Base-by-base conservation (phyloP, 2,329 filamentous ascomycete species). In the Diatrype stigma region DNA sequence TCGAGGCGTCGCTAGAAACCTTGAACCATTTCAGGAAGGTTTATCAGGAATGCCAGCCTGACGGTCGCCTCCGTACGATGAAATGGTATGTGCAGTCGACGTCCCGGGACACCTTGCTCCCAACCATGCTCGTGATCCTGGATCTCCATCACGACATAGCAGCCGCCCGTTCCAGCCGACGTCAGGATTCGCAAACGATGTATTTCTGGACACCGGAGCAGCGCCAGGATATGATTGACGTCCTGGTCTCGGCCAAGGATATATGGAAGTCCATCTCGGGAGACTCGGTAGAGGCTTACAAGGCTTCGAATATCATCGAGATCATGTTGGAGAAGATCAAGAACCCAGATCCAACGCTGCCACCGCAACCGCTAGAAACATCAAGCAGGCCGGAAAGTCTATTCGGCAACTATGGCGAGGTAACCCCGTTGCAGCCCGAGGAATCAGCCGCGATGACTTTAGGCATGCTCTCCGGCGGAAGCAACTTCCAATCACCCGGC, bases 211-310 rank as follows among this genome's bases (percentile, higher is more conserved):
- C 76, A 3, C 69, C 72, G 1, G 74, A 79, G 48, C 80, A 86
- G 65, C 80, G 87, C 10, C 76, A 82, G 28, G 87, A 89, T 58
- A 95, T 96, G 89, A 77, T 94, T 28, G 71, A 76, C 21, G 81
- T 85, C 1, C 79, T 97, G 2, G 86, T 92, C 63, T 79, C 79
- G 17, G 88, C 88, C 8, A 80, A 82, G 44, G 76, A 80, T 17
- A 94, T 97, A 50, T 97, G 92, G 91, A 85, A 87, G 46, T 83
- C 82, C 10, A 75, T 91, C 11, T 81, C 85, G 3, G 86, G 94
- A 49, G 78, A 84, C 22, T 94, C 88, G 1, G 87, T 96, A 72
- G 93, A 97, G 59, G 90, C 92, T 0, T 92, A 86, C 73, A 97
- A 97, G 71, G 93, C 90, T 1, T 84, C 84, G 38, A 84, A 83